phyloP scores from a whole-genome alignment of 176 grass and related monocot species.

The Hyparrhenia diplandra region DNA sequence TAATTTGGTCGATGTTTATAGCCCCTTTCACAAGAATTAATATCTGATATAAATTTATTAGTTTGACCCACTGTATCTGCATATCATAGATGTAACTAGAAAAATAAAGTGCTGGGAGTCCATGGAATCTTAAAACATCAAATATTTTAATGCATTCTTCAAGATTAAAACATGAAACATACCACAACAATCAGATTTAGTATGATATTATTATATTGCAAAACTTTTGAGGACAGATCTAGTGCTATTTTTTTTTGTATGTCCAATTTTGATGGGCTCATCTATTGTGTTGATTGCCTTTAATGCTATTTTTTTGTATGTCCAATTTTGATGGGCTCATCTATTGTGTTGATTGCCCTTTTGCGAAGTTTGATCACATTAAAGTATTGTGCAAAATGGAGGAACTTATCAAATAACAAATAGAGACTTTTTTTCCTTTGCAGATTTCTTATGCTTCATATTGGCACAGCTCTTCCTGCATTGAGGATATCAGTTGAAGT shows the following conservation, averaged over 20 bases:
- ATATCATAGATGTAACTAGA: no score
- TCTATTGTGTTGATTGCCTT: not conserved
- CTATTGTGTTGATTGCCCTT: not conserved
- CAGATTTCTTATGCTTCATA: conserved; percentile 76
- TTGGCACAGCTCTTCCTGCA: conserved; percentile 50
- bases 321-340: not conserved
- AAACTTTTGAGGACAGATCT: not conserved
- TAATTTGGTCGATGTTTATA: not conserved
- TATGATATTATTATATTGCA: not conserved
- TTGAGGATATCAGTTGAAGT: conserved; percentile 74
- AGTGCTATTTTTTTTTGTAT: not conserved
- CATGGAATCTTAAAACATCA: not conserved
- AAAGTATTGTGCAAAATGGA: not conserved
- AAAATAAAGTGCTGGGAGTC: not conserved
- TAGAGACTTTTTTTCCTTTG: conserved; percentile 17
- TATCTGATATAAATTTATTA: not conserved
- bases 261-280: not conserved
- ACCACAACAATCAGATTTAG: not conserved
- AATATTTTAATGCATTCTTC: not conserved
- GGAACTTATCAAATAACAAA: conserved; percentile 14
- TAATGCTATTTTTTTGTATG: no score
- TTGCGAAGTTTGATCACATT: not conserved
- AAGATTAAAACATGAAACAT: not conserved
- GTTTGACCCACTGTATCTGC: not conserved
- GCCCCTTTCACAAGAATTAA: not conserved